Conservation (phyloP, 441 rosid species). For the Croton setiger region DNA sequence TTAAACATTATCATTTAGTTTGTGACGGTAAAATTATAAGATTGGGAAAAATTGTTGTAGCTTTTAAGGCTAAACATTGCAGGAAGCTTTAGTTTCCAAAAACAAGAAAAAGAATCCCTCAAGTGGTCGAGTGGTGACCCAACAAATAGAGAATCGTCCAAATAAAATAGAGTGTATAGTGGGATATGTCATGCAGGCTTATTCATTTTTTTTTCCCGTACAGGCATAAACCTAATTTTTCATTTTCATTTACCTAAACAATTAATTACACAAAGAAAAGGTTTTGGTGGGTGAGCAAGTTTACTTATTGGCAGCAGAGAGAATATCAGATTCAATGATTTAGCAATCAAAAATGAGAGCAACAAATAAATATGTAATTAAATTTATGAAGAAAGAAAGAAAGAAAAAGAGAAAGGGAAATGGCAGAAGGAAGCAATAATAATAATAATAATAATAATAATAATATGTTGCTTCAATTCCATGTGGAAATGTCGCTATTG, state of each 20-base stretch:
- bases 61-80: conserved; percentile 6
- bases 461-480: conserved; percentile 7
- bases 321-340: not conserved
- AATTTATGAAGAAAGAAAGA: not conserved
- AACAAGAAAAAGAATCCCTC: conserved; percentile 22
- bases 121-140: conserved; percentile 13
- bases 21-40: not conserved
- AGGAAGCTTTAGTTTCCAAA: conserved; percentile 18
- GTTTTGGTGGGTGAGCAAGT: not conserved
- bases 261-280: not conserved
- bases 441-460: not conserved
- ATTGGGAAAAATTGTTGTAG: not conserved
- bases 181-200: conserved; percentile 17
- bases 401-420: conserved; percentile 27
- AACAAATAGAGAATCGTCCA: conserved; percentile 17
- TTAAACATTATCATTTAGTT: too few species aligned
- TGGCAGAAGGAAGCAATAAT: conserved; percentile 35
- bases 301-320: not conserved
- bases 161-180: conserved; percentile 2
- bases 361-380: too few species aligned
- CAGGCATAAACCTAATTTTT: not conserved
- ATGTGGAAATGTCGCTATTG: conserved; percentile 40
- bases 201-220: not conserved
- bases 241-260: not conserved
- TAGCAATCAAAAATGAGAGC: too few species aligned